Conservation (phyloP, 164 flowering plant species). For the Santalum album region DNA sequence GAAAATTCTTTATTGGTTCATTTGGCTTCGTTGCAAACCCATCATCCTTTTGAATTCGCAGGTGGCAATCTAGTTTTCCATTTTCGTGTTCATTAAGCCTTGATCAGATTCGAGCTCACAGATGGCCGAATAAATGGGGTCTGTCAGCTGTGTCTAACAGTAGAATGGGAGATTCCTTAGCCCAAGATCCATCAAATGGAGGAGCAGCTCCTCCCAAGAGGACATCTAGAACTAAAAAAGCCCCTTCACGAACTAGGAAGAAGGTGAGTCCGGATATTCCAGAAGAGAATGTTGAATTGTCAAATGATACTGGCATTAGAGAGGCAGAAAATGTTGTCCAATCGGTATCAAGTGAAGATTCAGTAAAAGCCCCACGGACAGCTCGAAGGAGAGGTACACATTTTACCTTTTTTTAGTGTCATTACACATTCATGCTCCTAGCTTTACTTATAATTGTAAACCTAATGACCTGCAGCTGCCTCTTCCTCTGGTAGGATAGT, state of each 20-base stretch:
- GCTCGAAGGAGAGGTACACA: slow-evolving; percentile 43
- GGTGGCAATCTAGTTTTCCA: slow-evolving; percentile 33
- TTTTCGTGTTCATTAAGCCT: slow-evolving; percentile 13
- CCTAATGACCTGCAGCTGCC: slow-evolving; percentile 21
- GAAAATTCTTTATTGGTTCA: not conserved
- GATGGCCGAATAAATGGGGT: slow-evolving; percentile 24
- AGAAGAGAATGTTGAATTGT: slow-evolving; percentile 17
- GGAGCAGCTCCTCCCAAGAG: slow-evolving; percentile 21
- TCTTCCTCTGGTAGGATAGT: slow-evolving; percentile 20
- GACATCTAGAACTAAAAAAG: slow-evolving; percentile 25
- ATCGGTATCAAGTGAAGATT: slow-evolving; percentile 12
- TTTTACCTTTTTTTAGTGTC: not conserved
- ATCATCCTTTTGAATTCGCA: slow-evolving; percentile 15
- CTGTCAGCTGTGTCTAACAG: slow-evolving; percentile 26
- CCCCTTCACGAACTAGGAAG: slow-evolving; percentile 35
- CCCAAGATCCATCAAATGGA: slow-evolving; percentile 20
- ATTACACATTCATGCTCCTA: not conserved
- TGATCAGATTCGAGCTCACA: slow-evolving; percentile 21
- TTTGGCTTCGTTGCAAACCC: not conserved
- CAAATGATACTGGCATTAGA: slow-evolving; percentile 10
- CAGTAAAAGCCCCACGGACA: slow-evolving; percentile 22
- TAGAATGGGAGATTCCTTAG: slow-evolving; percentile 14
- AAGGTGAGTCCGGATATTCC: slow-evolving; percentile 23
- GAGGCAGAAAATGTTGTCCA: not conserved
- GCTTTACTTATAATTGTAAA: not conserved